Evolutionary conservation across 495 filamentous ascomycete genomes (phyloP).

Genomic region (Hypoxylon cercidicola): DNA sequence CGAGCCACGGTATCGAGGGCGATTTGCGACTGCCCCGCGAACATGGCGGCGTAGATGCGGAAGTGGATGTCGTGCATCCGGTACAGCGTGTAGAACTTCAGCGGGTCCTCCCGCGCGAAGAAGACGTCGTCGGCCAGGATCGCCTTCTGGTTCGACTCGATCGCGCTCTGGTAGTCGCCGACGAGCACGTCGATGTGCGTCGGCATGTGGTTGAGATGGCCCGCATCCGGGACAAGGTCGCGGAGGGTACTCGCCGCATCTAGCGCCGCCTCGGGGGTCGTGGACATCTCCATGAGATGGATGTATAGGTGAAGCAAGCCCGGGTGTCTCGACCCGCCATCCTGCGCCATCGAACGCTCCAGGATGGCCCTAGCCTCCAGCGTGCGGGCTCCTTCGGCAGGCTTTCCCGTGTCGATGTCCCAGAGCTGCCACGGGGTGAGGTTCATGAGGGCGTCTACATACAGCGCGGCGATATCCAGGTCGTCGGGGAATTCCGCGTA

Average conservation of each 20-base stretch:
- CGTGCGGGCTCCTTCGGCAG: conserved; percentile 63
- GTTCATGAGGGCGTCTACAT: conserved; percentile 75
- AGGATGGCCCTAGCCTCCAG: conserved; percentile 66
- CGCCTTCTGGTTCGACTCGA: conserved; percentile 70
- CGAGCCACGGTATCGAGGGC: conserved; percentile 64
- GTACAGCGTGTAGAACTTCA: conserved; percentile 76
- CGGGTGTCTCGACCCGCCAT: conserved; percentile 62
- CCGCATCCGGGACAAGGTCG: conserved; percentile 70
- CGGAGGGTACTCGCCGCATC: conserved; percentile 67
- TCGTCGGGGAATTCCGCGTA: conserved; percentile 65
- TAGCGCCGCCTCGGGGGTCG: conserved; percentile 67
- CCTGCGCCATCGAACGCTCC: conserved; percentile 59
- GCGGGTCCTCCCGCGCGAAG: conserved; percentile 57
- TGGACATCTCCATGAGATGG: conserved; percentile 80
- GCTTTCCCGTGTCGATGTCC: conserved; percentile 68
- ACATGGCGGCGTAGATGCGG: conserved; percentile 77
- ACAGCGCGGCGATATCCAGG: conserved; percentile 69
- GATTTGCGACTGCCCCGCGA: conserved; percentile 66
- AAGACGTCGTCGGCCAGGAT: conserved; percentile 70
- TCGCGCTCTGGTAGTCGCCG: conserved; percentile 71
- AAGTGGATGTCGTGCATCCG: conserved; percentile 74
- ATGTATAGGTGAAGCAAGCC: conserved; percentile 77
- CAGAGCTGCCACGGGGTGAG: conserved; percentile 74
- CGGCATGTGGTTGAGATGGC: conserved; percentile 80
- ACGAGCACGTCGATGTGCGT: conserved; percentile 73